Evolutionary conservation across 2,329 filamentous ascomycete species (phyloP).

Genomic region (Thermoascus crustaceus): DNA sequence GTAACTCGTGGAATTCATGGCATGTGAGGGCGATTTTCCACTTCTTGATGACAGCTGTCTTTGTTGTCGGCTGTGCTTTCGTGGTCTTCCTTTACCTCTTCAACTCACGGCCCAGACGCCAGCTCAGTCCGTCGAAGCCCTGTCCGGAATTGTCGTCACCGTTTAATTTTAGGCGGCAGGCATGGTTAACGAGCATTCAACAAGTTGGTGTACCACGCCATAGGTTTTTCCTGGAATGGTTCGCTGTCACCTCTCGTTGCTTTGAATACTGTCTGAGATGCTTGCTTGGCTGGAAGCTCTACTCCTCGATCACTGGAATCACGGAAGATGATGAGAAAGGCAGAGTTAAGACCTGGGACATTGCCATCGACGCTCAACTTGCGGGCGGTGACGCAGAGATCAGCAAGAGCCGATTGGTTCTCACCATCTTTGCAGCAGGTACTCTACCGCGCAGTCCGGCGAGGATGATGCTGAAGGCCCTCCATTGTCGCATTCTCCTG

Average conservation of each 20-base stretch:
- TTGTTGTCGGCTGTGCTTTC: constrained; percentile 49
- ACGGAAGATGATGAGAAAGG: constrained; percentile 79
- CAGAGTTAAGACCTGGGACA: constrained; percentile 84
- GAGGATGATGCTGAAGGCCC: constrained; percentile 80
- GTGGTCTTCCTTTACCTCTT: constrained; percentile 50
- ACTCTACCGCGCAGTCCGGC: constrained; percentile 77
- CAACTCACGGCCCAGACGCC: constrained; percentile 49
- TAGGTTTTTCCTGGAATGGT: constrained; percentile 75
- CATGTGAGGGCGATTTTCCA: constrained; percentile 31
- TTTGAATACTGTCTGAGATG: constrained; percentile 74
- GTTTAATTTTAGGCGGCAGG: constrained; percentile 75
- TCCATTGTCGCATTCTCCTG: constrained; percentile 82
- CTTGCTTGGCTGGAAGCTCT: constrained; percentile 65
- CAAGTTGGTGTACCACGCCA: constrained; percentile 86
- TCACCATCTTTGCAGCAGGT: constrained; percentile 80
- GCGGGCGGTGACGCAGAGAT: constrained; percentile 85
- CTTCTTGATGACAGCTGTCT: constrained; percentile 43
- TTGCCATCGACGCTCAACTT: constrained; percentile 85
- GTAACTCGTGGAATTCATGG: constrained; percentile 27
- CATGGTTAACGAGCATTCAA: constrained; percentile 89
- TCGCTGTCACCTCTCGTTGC: constrained; percentile 71
- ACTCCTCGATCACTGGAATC: constrained; percentile 69
- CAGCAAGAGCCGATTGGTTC: constrained; percentile 73
- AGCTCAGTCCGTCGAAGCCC: constrained; percentile 34
- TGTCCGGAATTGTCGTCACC: constrained; percentile 55